Conservation (phyloP, 169 alveolate genomes). For the Eimeria praecox region DNA sequence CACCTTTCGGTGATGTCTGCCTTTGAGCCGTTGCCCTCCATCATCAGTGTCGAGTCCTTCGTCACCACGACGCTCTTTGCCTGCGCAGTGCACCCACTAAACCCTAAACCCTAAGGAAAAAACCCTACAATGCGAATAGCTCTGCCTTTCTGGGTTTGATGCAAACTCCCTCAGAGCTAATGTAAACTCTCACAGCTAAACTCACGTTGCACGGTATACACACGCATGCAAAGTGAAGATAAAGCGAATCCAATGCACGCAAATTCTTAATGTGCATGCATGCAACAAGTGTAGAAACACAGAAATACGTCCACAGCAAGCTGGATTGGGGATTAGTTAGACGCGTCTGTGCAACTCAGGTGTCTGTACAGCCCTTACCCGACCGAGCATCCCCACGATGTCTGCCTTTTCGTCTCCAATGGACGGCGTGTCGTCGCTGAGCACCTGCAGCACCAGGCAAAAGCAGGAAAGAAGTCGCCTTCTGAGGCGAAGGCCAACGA, state of each 20-base stretch:
- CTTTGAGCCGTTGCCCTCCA: conserved; percentile 98
- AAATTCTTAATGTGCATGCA: neutral
- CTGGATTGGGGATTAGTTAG: neutral
- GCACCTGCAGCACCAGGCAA: conserved; percentile 31
- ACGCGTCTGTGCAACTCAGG: neutral
- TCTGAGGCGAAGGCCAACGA: neutral
- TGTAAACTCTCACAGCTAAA: neutral
- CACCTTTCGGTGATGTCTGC: conserved; percentile 94
- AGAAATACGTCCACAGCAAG: neutral
- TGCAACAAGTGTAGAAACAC: neutral
- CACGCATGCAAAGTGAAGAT: neutral
- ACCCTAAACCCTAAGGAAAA: neutral
- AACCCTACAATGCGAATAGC: neutral
- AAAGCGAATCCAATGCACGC: too few species aligned
- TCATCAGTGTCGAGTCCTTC: conserved; percentile 98
- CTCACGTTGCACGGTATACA: neutral
- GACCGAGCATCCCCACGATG: conserved; percentile 44
- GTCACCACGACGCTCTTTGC: conserved; percentile 97
- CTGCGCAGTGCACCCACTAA: conserved; percentile 80
- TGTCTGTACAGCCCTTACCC: conserved; percentile 2
- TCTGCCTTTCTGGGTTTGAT: neutral
- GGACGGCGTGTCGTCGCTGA: conserved; percentile 66
- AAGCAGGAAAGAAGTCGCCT: neutral
- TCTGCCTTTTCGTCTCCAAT: conserved; percentile 56
- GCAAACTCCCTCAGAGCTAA: too few species aligned